Conservation (phyloP, 352 stramenopile genomes). For the Pythium volutum region DNA sequence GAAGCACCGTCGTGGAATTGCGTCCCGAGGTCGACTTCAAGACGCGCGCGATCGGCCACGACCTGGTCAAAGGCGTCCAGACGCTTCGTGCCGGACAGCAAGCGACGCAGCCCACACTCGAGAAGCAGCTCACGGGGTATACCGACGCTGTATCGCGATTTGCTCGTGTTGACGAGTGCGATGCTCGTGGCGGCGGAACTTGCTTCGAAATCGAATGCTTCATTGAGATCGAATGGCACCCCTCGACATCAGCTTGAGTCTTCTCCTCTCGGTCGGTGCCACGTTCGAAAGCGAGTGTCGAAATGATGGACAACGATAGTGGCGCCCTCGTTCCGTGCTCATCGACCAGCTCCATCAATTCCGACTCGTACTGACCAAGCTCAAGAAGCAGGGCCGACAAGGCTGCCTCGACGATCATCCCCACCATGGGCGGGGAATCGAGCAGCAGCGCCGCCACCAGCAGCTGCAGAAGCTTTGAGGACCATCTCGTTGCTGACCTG, state of each 20-base stretch:
- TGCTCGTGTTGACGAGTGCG: conserved; percentile 46
- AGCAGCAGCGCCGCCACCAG: not conserved
- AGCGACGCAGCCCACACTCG: conserved; percentile 17
- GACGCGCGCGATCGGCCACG: conserved; percentile 34
- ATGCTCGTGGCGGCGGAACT: conserved; percentile 49
- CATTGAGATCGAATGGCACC: not conserved
- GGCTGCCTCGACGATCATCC: not conserved
- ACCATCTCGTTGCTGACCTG: conserved; percentile 22
- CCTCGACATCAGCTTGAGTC: conserved; percentile 37
- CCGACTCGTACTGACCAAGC: conserved; percentile 41
- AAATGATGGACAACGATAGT: conserved; percentile 11
- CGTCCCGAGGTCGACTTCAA: conserved; percentile 45
- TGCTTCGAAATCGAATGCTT: conserved; percentile 22
- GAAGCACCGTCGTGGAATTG: conserved; percentile 40
- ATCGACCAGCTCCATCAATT: conserved; percentile 38
- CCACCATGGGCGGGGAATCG: not conserved
- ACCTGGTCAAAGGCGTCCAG: conserved; percentile 33
- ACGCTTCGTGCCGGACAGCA: conserved; percentile 27
- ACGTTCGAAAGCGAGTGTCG: conserved; percentile 32
- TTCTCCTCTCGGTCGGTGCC: conserved; percentile 37
- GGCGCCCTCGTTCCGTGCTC: conserved; percentile 24
- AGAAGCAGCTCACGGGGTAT: conserved; percentile 28
- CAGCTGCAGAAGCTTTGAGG: conserved; percentile 19
- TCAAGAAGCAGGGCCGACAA: conserved; percentile 50
- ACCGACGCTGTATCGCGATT: conserved; percentile 46